phyloP scores from a whole-genome alignment of 75 land plant species.

The Pinus albicaulis region DNA sequence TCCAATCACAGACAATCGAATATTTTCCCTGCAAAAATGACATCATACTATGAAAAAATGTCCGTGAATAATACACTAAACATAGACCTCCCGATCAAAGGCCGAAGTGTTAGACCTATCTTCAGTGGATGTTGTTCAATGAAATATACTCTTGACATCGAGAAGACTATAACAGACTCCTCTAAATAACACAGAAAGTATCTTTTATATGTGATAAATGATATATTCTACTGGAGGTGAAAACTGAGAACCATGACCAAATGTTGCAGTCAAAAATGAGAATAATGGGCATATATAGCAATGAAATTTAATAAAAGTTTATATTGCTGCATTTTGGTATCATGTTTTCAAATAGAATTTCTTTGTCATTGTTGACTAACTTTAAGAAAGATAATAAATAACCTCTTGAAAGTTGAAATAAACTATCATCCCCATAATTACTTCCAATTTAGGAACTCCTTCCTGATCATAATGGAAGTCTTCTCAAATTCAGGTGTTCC shows the following conservation, averaged over 20 bases:
- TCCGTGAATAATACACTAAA: not conserved
- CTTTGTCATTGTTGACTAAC: no score
- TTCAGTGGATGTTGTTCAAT: not conserved
- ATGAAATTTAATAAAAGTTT: no score
- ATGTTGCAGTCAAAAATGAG: not conserved
- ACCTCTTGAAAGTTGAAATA: no score
- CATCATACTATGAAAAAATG: not conserved
- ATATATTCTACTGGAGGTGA: not conserved
- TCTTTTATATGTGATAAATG: not conserved
- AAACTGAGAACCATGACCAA: not conserved
- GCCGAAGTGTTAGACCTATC: not conserved
- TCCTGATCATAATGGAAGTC: no score
- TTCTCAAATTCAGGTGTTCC: no score
- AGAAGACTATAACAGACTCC: not conserved
- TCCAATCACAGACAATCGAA: conserved; percentile 64
- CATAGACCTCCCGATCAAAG: not conserved
- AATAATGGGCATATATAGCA: no score
- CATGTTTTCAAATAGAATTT: no score
- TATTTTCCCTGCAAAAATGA: conserved; percentile 48
- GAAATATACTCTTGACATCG: not conserved
- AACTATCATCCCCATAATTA: no score
- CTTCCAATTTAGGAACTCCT: no score
- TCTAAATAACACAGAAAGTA: not conserved
- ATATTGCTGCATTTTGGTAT: no score
- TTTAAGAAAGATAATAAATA: no score